phyloP scores from a whole-genome alignment of 2,329 filamentous ascomycete genomes.

The Capronia americana region DNA sequence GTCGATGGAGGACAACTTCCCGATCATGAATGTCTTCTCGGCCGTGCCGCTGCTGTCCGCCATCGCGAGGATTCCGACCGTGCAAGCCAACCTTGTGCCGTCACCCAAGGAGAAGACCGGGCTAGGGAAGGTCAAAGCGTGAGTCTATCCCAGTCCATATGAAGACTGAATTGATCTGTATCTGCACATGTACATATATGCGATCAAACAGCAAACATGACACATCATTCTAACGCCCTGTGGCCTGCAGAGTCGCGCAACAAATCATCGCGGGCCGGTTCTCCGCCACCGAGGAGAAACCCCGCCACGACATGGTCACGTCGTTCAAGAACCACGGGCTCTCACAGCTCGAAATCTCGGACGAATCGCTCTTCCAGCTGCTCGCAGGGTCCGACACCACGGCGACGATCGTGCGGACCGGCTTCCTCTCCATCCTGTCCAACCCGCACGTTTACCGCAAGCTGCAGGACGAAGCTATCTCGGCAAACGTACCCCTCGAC shows the following conservation, averaged over 20 bases:
- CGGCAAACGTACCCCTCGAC: constrained; percentile 23
- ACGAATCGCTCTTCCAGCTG: constrained; percentile 33
- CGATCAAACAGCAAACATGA: background rate
- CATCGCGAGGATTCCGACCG: constrained; percentile 37
- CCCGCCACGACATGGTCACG: constrained; percentile 24
- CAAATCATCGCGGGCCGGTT: constrained; percentile 26
- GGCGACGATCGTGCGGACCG: constrained; percentile 32
- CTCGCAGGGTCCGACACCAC: constrained; percentile 34
- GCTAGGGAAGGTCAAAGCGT: constrained; percentile 33
- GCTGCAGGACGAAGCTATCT: constrained; percentile 34
- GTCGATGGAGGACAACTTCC: constrained; percentile 49
- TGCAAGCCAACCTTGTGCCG: constrained; percentile 24
- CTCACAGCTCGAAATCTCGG: constrained; percentile 28
- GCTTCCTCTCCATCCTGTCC: constrained; percentile 32
- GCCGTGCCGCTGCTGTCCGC: constrained; percentile 49
- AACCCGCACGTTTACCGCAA: constrained; percentile 29
- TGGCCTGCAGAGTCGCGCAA: constrained; percentile 14
- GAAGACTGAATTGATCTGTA: constrained; percentile 7
- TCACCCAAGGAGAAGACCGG: constrained; percentile 29
- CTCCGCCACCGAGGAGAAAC: constrained; percentile 14
- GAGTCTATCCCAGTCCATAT: background rate
- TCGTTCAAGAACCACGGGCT: constrained; percentile 32
- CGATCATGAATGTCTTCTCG: constrained; percentile 48
- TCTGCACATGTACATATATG: background rate
- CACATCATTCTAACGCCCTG: background rate